phyloP scores from a whole-genome alignment of 1,139 yeast genomes.

The Pneumocystis murina region DNA sequence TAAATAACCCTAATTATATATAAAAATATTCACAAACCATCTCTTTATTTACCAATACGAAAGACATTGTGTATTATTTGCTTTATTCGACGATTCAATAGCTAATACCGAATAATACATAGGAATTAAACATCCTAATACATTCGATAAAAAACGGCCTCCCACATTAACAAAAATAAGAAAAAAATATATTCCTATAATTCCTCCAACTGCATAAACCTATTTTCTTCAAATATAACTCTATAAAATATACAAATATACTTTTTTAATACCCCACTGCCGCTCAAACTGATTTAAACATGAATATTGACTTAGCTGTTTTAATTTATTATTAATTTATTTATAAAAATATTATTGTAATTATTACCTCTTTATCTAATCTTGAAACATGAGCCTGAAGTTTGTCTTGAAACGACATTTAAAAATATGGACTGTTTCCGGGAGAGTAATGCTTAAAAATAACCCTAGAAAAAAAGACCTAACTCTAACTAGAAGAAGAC shows the following conservation, averaged over 20 bases:
- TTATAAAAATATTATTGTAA: too few relatives aligned
- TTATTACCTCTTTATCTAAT: not conserved
- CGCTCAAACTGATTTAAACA: not conserved
- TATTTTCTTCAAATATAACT: constrained; percentile 24
- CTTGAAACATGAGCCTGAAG: not conserved
- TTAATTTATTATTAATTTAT: too few relatives aligned
- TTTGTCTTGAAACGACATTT: not conserved
- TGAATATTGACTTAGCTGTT: not conserved
- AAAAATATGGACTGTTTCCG: not conserved
- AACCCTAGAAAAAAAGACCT: not conserved
- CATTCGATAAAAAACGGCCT: constrained; percentile 67
- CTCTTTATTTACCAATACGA: constrained; percentile 29
- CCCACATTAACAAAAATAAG: constrained; percentile 71
- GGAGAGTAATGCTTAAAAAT: too few relatives aligned
- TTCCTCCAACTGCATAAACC: constrained; percentile 65
- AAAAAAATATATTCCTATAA: constrained; percentile 43
- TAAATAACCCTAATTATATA: constrained; percentile 50
- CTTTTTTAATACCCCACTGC: not conserved
- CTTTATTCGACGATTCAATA: constrained; percentile 48
- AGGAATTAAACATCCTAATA: constrained; percentile 83
- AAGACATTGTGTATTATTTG: constrained; percentile 50
- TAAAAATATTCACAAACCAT: too few relatives aligned
- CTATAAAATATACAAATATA: too few relatives aligned
- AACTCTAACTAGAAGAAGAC: too few relatives aligned
- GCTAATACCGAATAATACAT: constrained; percentile 81